Percentiles rank a stretch among this genome's conserved stretches.
Evolutionary conservation across 2,329 filamentous ascomycete genomes (phyloP).

Genomic region (Sporothrix pallida): DNA sequence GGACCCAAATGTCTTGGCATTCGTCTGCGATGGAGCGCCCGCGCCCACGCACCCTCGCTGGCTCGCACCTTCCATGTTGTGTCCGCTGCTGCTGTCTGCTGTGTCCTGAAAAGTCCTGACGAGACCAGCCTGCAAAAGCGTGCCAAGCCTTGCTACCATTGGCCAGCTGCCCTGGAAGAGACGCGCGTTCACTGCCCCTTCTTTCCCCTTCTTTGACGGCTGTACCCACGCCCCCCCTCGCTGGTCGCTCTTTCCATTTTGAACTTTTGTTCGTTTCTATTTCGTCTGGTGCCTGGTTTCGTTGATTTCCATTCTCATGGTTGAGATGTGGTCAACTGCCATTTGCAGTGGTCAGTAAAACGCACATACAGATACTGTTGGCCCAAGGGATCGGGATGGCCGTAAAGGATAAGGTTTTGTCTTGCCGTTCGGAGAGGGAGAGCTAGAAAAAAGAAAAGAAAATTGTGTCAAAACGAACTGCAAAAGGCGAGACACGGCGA

Average conservation of each 20-base stretch:
- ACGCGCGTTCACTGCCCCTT: conserved; percentile 39
- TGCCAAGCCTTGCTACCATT: conserved; percentile 35
- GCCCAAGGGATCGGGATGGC: neutral
- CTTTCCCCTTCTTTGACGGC: conserved; percentile 19
- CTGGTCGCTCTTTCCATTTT: conserved; percentile 11
- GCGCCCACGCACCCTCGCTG: neutral
- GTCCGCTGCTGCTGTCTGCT: conserved; percentile 28
- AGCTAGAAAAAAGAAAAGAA: neutral
- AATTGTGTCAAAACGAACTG: neutral
- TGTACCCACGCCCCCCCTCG: conserved; percentile 29
- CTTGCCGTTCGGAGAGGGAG: neutral
- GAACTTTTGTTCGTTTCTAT: neutral
- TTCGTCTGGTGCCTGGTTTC: conserved; percentile 15
- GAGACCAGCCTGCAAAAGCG: conserved; percentile 30
- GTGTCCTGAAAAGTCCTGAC: conserved; percentile 25
- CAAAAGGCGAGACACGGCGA: neutral
- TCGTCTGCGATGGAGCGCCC: neutral
- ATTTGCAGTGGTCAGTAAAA: neutral
- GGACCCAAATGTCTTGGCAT: conserved; percentile 29
- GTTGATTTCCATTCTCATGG: neutral
- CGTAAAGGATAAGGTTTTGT: neutral
- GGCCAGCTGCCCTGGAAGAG: conserved; percentile 33
- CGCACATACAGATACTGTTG: neutral
- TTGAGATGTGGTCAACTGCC: neutral
- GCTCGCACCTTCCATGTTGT: conserved; percentile 20